Evolutionary conservation across 2,329 filamentous ascomycete genomes (phyloP).

Genomic region (Colletotrichum brevisporum): DNA sequence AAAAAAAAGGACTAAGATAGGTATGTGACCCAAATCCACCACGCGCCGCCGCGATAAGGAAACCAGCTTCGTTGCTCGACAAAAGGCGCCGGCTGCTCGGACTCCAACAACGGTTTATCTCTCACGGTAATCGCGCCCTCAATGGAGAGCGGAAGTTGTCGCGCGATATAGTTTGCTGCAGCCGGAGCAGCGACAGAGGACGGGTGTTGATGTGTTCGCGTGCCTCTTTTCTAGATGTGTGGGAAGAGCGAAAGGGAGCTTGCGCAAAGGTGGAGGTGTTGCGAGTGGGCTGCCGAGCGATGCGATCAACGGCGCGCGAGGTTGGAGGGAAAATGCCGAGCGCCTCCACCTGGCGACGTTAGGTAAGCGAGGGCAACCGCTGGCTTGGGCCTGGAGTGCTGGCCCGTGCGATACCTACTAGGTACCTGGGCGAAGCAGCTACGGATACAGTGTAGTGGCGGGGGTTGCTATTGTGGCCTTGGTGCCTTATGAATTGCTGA

Average conservation of each 20-base stretch:
- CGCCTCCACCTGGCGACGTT: constrained; percentile 28
- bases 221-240: constrained; percentile 34
- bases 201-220: constrained; percentile 22
- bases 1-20: constrained; percentile 36
- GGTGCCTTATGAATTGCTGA: background rate
- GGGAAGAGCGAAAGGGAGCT: constrained; percentile 33
- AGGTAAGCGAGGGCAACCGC: constrained; percentile 30
- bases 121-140: constrained; percentile 17
- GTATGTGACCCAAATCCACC: constrained; percentile 39
- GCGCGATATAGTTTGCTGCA: constrained; percentile 29
- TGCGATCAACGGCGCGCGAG: constrained; percentile 41
- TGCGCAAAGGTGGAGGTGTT: constrained; percentile 41
- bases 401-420: background rate
- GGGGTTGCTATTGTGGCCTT: background rate
- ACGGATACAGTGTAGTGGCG: too few species aligned
- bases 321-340: constrained; percentile 40
- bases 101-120: constrained; percentile 22
- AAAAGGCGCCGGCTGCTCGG: constrained; percentile 23
- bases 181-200: constrained; percentile 5
- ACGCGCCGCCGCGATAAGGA: constrained; percentile 32
- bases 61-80: constrained; percentile 16
- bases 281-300: constrained; percentile 31
- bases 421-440: too few species aligned
- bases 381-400: constrained; percentile 14
- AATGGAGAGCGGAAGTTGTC: background rate